Evolutionary conservation across 164 flowering plant species (phyloP), one percentile per base, ranked within the genome.

Genomic region (Magnolia changhungtana): DNA sequence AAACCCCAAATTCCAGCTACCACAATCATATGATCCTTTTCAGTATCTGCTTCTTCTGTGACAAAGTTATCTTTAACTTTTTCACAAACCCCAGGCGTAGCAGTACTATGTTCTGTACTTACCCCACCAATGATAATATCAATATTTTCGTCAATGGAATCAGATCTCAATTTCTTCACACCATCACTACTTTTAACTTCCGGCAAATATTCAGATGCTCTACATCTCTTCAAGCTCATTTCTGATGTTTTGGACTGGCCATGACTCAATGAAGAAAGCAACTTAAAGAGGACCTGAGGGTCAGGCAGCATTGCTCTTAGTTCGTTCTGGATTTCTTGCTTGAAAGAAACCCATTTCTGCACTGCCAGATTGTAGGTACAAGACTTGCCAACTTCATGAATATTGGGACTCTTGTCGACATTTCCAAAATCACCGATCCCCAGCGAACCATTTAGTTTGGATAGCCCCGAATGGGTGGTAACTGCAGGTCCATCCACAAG

Each of bases 101-200:
- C 73, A 67, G 63, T 63, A 14, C 79, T 85, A 64, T 71, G 61
- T 63, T 67, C 80, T 73, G 80, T 65, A 80, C 71, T 76, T 68
- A 95, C 76, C 73, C 96, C 94, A 81, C 86, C 75, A 4, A 96
- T 81, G 81, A 92, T 20, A 51, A 93, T 90, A 83, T 96, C 98
- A 7, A 74, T 21, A n/a, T 91, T 88, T 66, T 85, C 89, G 27
- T 80, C 51, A 8, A 31, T 14, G 21, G 55, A 5, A 75, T 72
- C 67, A 69, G 72, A 78, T 82, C 89, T 93, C 65, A 74, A 73
- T 84, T 82, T 92, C 84, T 93, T 93, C 20, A 19, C 70, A 69
- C 69, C 59, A 68, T 70, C 77, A 16, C 61, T 29, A 69, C 55
- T 20, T 66, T 80, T 72, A 71, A 10, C 27, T 63, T 65, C 81